These are phyloP conservation scores for Chloranthus sessilifolius DNA, from an alignment of 164 flowering plant genomes.

Conservation along the genomic window DNA sequence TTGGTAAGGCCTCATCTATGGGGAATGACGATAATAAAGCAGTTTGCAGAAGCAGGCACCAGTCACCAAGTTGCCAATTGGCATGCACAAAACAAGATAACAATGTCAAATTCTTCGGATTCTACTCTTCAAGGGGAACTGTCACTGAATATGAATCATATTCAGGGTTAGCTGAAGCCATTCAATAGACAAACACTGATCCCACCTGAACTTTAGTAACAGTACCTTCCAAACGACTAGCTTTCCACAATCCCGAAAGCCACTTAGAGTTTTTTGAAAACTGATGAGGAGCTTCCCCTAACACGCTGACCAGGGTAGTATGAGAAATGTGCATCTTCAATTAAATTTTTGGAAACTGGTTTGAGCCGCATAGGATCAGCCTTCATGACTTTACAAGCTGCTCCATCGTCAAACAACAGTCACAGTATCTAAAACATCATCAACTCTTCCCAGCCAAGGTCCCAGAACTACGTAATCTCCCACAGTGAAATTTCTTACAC, in stretches of 20 bases:
- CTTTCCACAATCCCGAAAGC: slow-evolving; percentile 87
- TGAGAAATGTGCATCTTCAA: slow-evolving; percentile 80
- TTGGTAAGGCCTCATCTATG: slow-evolving; percentile 28
- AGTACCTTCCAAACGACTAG: slow-evolving; percentile 71
- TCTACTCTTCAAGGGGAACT: slow-evolving; percentile 91
- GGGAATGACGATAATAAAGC: slow-evolving; percentile 23
- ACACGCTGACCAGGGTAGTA: slow-evolving; percentile 97
- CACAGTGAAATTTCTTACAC: slow-evolving; percentile 70
- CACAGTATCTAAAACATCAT: slow-evolving; percentile 87
- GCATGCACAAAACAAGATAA: slow-evolving; percentile 86
- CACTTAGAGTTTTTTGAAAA: slow-evolving; percentile 81
- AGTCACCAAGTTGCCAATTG: slow-evolving; percentile 95
- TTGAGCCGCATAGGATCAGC: slow-evolving; percentile 77
- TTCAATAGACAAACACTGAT: slow-evolving; percentile 84
- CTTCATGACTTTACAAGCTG: slow-evolving; percentile 75
- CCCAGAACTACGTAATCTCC: slow-evolving; percentile 94
- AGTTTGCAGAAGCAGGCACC: slow-evolving; percentile 74
- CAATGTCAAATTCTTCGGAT: slow-evolving; percentile 65
- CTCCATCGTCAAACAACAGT: slow-evolving; percentile 88
- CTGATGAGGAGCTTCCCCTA: slow-evolving; percentile 69
- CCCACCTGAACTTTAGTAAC: slow-evolving; percentile 81
- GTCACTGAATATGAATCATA: slow-evolving; percentile 75
- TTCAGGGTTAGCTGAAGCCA: slow-evolving; percentile 73
- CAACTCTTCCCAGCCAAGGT: slow-evolving; percentile 94
- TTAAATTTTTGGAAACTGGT: slow-evolving; percentile 53